A percentile compares a stretch with the other conserved stretches of the same genome.
These are phyloP conservation scores for Gentiana straminea DNA, from an alignment of 257 asterid genomes.

Conservation along the genomic window DNA sequence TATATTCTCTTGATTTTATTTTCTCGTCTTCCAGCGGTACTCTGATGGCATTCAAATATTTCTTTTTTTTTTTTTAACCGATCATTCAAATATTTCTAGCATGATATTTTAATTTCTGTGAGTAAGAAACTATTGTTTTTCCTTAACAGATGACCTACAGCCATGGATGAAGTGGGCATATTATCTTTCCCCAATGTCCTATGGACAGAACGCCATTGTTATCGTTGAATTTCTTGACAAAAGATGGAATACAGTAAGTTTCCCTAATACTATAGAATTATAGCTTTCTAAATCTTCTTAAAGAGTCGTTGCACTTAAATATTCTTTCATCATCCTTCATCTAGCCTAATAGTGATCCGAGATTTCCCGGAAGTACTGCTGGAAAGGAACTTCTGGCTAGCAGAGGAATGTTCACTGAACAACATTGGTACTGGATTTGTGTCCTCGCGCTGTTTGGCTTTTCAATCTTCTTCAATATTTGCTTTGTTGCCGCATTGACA, in stretches of 20 bases:
- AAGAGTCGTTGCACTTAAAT: background rate
- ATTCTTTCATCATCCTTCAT: background rate
- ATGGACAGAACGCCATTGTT: constrained; percentile 52
- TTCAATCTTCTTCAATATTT: constrained; percentile 49
- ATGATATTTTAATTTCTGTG: no score
- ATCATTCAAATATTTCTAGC: no score
- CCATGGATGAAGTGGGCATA: constrained; percentile 82
- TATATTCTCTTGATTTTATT: no score
- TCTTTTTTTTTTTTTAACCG: no score
- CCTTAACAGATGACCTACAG: constrained; percentile 46
- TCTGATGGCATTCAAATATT: no score
- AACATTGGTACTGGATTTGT: constrained; percentile 59
- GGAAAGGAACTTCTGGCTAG: constrained; percentile 44
- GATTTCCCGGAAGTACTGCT: constrained; percentile 37
- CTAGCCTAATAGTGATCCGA: constrained; percentile 33
- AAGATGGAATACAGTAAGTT: constrained; percentile 47
- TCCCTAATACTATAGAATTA: background rate
- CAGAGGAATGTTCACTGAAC: constrained; percentile 60
- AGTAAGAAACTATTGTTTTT: background rate
- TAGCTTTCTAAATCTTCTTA: background rate
- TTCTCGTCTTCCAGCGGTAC: no score
- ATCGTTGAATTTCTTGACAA: constrained; percentile 57
- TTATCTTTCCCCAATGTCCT: constrained; percentile 63
- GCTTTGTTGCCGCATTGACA: constrained; percentile 55
- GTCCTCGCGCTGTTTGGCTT: constrained; percentile 43